Conservation (phyloP, 2,329 filamentous ascomycete species). For the Xylariaceae sp. region DNA sequence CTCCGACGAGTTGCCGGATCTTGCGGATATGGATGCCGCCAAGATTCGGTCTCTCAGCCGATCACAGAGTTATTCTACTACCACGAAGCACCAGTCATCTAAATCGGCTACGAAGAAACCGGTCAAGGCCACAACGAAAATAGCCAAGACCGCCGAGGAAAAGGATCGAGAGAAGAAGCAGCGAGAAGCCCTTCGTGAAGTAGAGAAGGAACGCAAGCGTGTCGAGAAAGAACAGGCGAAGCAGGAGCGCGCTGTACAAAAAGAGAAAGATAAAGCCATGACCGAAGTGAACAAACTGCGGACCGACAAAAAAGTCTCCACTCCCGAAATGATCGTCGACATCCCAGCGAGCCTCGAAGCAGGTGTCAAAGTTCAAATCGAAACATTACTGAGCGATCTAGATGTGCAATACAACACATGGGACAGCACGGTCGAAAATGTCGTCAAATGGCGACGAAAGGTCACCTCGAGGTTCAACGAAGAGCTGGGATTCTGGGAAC, state of each 20-base stretch:
- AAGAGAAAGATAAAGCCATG: constrained; percentile 60
- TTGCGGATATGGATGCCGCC: constrained; percentile 37
- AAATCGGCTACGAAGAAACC: constrained; percentile 8
- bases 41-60: constrained; percentile 20
- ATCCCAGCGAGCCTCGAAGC: constrained; percentile 55
- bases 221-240: constrained; percentile 56
- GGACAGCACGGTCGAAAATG: constrained; percentile 44
- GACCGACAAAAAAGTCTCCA: constrained; percentile 68
- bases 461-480: constrained; percentile 61
- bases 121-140: background rate
- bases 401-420: constrained; percentile 44
- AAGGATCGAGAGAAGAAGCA: constrained; percentile 38
- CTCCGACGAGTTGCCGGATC: constrained; percentile 47
- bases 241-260: constrained; percentile 59
- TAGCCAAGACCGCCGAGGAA: constrained; percentile 32
- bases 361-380: constrained; percentile 42
- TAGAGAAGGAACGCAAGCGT: constrained; percentile 53
- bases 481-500: constrained; percentile 61
- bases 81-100: constrained; percentile 17
- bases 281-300: constrained; percentile 70
- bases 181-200: constrained; percentile 48
- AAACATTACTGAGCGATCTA: constrained; percentile 48
- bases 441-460: constrained; percentile 67
- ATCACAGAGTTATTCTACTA: constrained; percentile 16
- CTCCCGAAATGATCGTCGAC: constrained; percentile 74